These are phyloP conservation scores for Cytospora chrysosperma DNA, from an alignment of 2,329 filamentous ascomycete genomes.

Conservation along the genomic window DNA sequence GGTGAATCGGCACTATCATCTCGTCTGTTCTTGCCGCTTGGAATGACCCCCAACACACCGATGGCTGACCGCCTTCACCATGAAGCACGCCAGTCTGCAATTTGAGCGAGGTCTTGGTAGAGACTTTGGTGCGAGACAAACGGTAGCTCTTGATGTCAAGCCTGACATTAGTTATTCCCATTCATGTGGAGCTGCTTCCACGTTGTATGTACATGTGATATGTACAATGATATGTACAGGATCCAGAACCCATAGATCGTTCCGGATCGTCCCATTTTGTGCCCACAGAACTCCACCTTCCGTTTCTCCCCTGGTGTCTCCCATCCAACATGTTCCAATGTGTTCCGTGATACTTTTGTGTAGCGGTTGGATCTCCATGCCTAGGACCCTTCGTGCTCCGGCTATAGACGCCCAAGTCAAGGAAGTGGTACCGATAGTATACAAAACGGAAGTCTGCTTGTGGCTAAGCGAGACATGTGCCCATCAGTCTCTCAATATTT, in stretches of 20 bases:
- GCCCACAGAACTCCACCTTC: constrained; percentile 1
- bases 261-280: background rate
- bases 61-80: background rate
- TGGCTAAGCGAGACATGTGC: background rate
- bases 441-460: constrained; percentile 7
- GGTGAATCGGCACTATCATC: background rate
- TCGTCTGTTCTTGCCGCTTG: background rate
- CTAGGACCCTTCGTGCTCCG: background rate
- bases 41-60: background rate
- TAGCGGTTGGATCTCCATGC: constrained; percentile 3
- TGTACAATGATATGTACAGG: constrained; percentile 1
- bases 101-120: background rate
- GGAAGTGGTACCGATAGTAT: constrained; percentile 8
- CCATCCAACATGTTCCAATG: constrained; percentile 1
- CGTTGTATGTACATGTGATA: background rate
- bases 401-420: background rate
- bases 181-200: background rate
- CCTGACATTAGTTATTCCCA: background rate
- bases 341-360: constrained; percentile 7
- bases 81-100: background rate
- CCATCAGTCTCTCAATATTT: background rate
- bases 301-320: background rate
- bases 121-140: background rate
- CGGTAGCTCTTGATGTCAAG: background rate
- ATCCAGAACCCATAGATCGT: background rate